phyloP scores from a whole-genome alignment of 768 basidiomycete genomes.

The Antrodiella citrinella region DNA sequence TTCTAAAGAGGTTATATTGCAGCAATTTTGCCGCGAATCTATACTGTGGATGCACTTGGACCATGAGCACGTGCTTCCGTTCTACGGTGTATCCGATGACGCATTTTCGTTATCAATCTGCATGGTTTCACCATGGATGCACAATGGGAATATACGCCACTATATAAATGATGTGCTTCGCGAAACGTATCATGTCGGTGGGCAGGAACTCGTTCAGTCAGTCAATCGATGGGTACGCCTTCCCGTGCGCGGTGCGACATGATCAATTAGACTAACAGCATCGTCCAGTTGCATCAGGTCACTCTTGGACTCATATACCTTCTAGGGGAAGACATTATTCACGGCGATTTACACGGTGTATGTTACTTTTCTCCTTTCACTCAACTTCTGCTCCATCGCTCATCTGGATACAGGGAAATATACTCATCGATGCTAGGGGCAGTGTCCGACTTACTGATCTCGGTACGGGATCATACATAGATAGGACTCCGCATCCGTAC shows the following conservation, averaged over 20 bases:
- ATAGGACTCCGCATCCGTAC: neutral
- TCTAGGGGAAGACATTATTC: conserved; percentile 3
- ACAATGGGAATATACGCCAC: neutral
- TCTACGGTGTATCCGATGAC: conserved; percentile 2
- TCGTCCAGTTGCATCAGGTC: conserved; percentile 1
- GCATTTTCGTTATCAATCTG: conserved; percentile 1
- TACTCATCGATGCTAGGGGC: neutral
- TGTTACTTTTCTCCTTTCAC: too few species aligned
- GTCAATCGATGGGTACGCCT: neutral
- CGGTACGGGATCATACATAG: too few species aligned
- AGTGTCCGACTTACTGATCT: neutral
- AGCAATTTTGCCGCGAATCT: neutral
- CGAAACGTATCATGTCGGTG: neutral
- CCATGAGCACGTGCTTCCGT: conserved; percentile 1
- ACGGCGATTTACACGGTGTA: conserved; percentile 8
- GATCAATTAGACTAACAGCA: neutral
- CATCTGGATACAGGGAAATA: neutral
- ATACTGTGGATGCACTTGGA: conserved; percentile 2
- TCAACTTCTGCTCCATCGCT: neutral
- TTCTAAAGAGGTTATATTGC: neutral
- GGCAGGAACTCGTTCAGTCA: neutral
- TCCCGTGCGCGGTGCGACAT: neutral
- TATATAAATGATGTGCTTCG: neutral
- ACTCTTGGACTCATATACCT: conserved; percentile 3
- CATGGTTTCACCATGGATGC: conserved; percentile 5